phyloP scores from a whole-genome alignment of 2,329 filamentous ascomycete genomes.

The Aspergillus viridinutans region DNA sequence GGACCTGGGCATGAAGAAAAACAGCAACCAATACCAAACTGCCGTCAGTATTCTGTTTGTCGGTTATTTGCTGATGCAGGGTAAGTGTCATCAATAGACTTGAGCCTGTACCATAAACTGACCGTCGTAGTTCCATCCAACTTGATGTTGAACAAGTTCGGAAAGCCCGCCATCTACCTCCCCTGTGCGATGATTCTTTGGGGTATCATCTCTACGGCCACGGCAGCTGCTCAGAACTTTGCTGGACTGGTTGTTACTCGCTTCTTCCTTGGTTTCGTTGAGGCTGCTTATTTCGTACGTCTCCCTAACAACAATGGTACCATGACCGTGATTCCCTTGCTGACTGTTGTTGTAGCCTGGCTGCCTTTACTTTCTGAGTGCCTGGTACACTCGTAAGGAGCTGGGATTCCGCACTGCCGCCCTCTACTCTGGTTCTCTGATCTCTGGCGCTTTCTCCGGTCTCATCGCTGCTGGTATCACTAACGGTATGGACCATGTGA shows the following conservation, averaged over 20 bases:
- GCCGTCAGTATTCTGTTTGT: constrained; percentile 48
- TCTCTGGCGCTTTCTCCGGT: constrained; percentile 69
- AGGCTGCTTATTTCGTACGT: constrained; percentile 43
- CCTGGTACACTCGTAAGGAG: constrained; percentile 68
- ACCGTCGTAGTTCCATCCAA: constrained; percentile 42
- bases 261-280: constrained; percentile 42
- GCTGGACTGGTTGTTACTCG: constrained; percentile 43
- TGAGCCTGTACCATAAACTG: background rate
- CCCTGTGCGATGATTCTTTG: constrained; percentile 55
- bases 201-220: constrained; percentile 56
- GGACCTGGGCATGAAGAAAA: constrained; percentile 40
- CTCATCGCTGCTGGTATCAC: constrained; percentile 63
- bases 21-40: constrained; percentile 40
- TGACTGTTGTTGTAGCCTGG: constrained; percentile 54
- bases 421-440: constrained; percentile 59
- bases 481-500: constrained; percentile 55
- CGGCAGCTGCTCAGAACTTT: constrained; percentile 44
- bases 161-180: constrained; percentile 49
- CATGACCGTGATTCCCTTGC: background rate
- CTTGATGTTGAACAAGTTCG: constrained; percentile 48
- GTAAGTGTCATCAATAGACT: constrained; percentile 7
- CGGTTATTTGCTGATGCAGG: constrained; percentile 63
- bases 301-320: background rate
- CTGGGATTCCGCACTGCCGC: constrained; percentile 45
- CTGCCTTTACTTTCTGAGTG: constrained; percentile 40